Evolutionary conservation across 2,329 filamentous ascomycete genomes (phyloP).

Genomic region (Westerdykella ornata): DNA sequence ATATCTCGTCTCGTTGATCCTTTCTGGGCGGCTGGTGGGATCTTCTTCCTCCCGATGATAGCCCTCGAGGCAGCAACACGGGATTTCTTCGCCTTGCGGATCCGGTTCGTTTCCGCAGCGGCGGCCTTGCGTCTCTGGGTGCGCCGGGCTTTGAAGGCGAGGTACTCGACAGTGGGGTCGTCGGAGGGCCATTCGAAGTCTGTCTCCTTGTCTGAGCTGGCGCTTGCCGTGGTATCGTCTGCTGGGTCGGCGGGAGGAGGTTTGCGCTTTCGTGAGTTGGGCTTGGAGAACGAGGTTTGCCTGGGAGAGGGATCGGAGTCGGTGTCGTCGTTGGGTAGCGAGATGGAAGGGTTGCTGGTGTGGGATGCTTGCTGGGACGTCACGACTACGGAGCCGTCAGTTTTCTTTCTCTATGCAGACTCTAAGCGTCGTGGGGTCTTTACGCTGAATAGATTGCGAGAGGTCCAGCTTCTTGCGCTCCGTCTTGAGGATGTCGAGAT

Average conservation of each 20-base stretch:
- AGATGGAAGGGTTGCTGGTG: no score
- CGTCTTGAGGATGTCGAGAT: slow-evolving; percentile 39
- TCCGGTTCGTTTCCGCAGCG: slow-evolving; percentile 45
- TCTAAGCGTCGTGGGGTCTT: no score
- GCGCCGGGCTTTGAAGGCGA: slow-evolving; percentile 57
- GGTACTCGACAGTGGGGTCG: slow-evolving; percentile 50
- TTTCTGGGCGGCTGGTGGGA: slow-evolving; percentile 12
- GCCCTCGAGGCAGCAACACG: slow-evolving; percentile 41
- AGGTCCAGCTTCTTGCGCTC: slow-evolving; percentile 28
- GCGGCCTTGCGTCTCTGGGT: slow-evolving; percentile 48
- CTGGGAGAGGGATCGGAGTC: no score
- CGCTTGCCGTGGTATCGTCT: neutral
- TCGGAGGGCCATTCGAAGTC: slow-evolving; percentile 47
- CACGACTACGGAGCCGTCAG: no score
- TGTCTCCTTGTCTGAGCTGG: slow-evolving; percentile 4
- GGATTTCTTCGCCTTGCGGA: slow-evolving; percentile 43
- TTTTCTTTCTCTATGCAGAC: no score
- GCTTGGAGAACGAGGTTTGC: no score
- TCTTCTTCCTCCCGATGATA: slow-evolving; percentile 36
- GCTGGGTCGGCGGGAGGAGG: slow-evolving; percentile 2
- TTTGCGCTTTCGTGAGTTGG: neutral
- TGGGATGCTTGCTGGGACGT: no score
- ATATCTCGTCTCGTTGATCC: slow-evolving; percentile 1
- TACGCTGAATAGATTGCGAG: slow-evolving; percentile 32
- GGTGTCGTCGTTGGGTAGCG: no score